These are phyloP conservation scores for Fusarium nygamai DNA, from an alignment of 2,329 filamentous ascomycete genomes.

Conservation along the genomic window DNA sequence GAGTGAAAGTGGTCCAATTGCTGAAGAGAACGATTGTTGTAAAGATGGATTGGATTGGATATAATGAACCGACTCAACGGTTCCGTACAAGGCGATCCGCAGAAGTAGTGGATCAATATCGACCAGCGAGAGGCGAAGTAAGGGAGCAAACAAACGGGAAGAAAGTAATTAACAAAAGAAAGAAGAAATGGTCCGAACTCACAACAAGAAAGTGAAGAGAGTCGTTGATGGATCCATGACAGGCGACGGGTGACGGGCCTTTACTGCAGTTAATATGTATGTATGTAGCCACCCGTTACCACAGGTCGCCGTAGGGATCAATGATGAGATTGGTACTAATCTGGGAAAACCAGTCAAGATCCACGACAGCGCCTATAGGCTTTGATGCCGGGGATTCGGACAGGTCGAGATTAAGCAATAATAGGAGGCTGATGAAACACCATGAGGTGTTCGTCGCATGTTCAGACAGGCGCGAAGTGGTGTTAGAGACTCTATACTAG, in stretches of 20 bases:
- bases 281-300: slow-evolving; percentile 29
- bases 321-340: slow-evolving; percentile 21
- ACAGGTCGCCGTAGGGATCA: slow-evolving; percentile 18
- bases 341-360: slow-evolving; percentile 27
- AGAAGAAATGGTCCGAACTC: slow-evolving; percentile 54
- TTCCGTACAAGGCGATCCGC: slow-evolving; percentile 18
- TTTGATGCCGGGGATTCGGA: slow-evolving; percentile 18
- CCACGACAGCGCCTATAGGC: slow-evolving; percentile 42
- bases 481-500: slow-evolving; percentile 22
- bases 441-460: slow-evolving; percentile 37
- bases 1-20: slow-evolving; percentile 18
- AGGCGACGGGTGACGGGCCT: slow-evolving; percentile 21
- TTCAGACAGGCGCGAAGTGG: slow-evolving; percentile 36
- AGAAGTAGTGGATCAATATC: slow-evolving; percentile 22
- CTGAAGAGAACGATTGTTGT: slow-evolving; percentile 10
- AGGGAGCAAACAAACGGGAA: slow-evolving; percentile 16
- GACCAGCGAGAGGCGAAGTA: slow-evolving; percentile 36
- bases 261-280: slow-evolving; percentile 41
- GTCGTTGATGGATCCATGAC: slow-evolving; percentile 70
- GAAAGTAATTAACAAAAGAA: slow-evolving; percentile 25
- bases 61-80: slow-evolving; percentile 20
- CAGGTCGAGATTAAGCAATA: slow-evolving; percentile 30
- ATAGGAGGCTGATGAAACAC: slow-evolving; percentile 42
- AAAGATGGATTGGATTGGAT: background rate
- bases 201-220: slow-evolving; percentile 76